phyloP scores from a whole-genome alignment of 805 yeast species.

The Saturnispora saitoi region DNA sequence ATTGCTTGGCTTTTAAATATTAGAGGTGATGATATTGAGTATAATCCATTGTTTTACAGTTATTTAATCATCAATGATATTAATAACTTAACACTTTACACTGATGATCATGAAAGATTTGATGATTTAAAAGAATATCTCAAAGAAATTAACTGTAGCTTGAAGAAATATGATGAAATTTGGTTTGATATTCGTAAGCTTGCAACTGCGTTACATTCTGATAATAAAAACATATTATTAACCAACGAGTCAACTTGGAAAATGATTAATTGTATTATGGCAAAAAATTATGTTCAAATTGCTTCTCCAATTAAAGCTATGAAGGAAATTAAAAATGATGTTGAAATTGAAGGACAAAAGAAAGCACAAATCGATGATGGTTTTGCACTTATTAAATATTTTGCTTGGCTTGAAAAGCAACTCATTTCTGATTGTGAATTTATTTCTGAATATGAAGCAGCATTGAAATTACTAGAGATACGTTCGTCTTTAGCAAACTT shows the following conservation, averaged over 20 bases:
- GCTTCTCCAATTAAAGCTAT: conserved; percentile 51
- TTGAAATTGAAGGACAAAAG: conserved; percentile 44
- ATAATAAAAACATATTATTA: conserved; percentile 32
- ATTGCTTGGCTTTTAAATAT: conserved; percentile 86
- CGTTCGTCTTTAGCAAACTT: conserved; percentile 45
- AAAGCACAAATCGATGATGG: conserved; percentile 52
- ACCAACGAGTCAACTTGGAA: conserved; percentile 65
- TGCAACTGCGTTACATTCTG: conserved; percentile 23
- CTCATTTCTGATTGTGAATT: conserved; percentile 34
- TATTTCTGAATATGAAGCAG: conserved; percentile 60
- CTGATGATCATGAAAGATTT: conserved; percentile 34
- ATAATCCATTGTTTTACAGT: conserved; percentile 45
- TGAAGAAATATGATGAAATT: conserved; percentile 37
- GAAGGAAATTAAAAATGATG: conserved; percentile 43
- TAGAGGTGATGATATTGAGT: conserved; percentile 49
- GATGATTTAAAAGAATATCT: conserved; percentile 32
- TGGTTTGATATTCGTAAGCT: conserved; percentile 35
- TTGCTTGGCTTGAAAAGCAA: conserved; percentile 51
- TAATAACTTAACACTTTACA: conserved; percentile 32
- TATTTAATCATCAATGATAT: conserved; percentile 39
- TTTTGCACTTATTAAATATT: conserved; percentile 43
- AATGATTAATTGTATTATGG: conserved; percentile 40
- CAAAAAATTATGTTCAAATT: conserved; percentile 32
- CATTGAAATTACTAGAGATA: conserved; percentile 46
- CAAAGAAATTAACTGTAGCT: conserved; percentile 33